Base-by-base conservation (phyloP, 75 land plant genomes). In the Adiantum capillusveneris region DNA sequence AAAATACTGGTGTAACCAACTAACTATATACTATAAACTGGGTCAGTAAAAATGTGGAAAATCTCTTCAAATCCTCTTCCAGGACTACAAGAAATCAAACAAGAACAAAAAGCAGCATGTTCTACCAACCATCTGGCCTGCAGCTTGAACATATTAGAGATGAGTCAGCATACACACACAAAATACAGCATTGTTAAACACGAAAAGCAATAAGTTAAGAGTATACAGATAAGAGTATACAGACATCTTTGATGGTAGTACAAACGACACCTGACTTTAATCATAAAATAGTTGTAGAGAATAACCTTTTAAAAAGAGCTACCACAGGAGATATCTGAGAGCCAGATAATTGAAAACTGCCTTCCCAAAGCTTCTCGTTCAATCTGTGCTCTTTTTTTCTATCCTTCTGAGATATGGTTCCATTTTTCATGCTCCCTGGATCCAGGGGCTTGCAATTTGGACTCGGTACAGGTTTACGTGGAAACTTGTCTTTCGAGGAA, bases 231-330 rank as follows among this genome's bases (percentile, higher is more conserved):
- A 7, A 39, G 42, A 39, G 13, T 39, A 39, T 9, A 39, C 13
- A 39, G 13, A 39, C 42, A 39, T 39, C 12, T 39, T 9, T 39
- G 13, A 13, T 39, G 42, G 13, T 39, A 39, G 12, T 39, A 39
- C 42, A 39, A 39, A 39, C 42, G 12, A 39, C 42, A 48, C n/a
- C n/a, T n/a, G n/a, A n/a, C n/a, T n/a, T n/a, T n/a, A 9, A 48
- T 48, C 13, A 48, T 11, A 18, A 48, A 19, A 18, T 5, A 18
- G 11, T 5, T 19, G 20, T 13, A 20, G 18, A 26, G 25, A 26
- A 26, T 53, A 53, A 95, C 99, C 99, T 90, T 71, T 63, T 84
- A 42, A 71, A 85, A 34, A 73, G 19, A 2, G 78, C 77, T 27
- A 52, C 27, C 29, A 90, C 81, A 1, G 82, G 69, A 41, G 77